Evolutionary conservation across 2,329 filamentous ascomycete species (phyloP), one percentile per base, ranked within the genome.

Genomic region (Dactylonectria macrodidyma): DNA sequence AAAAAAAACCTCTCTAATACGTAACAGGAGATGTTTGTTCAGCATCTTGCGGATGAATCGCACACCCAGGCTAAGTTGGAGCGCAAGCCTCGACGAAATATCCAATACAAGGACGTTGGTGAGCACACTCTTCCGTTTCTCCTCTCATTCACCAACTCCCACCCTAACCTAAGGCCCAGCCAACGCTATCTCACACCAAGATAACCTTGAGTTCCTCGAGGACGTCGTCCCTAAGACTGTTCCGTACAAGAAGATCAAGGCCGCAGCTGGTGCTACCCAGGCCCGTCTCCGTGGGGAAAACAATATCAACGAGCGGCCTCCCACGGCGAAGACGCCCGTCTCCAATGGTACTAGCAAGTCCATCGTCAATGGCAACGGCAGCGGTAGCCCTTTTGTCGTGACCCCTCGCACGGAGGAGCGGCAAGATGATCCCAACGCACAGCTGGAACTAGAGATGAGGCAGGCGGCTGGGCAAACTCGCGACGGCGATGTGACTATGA

Each of bases 21-120:
- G 41, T n/a, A 12, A 19, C 65, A 95, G 92, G 96, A 99, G 83
- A 91, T 97, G 88, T 98, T 99, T 84, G 92, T 99, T 73, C 94
- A 97, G 80, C 93, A 98, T 80, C 89, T 99, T 30, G 91, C 95
- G 22, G 89, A 92, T 70, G 93, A 97, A 80, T 92, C 92, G 30
- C 91, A 97, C 79, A 95, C 93, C 76, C 93, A 97, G 76, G 93
- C 95, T 75, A 97, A 96, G 78, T 89, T 95, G 1, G 96, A 98
- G 82, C 90, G 92, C 75, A 98, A 98, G 81, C 95, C 95, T 6
- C 89, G 96, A 64, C 91, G 95, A 68, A 98, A 97, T 77, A 92
- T 99, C 69, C 96, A 98, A 80, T 99, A 99, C 85, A 94, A 94
- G 78, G 96, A 99, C 81, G 88, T 99, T 48, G 92, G 93, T 95